A percentile compares a stretch with the other conserved stretches of the same genome.
phyloP scores from a whole-genome alignment of 495 filamentous ascomycete genomes.

The Penicillium roqueforti region DNA sequence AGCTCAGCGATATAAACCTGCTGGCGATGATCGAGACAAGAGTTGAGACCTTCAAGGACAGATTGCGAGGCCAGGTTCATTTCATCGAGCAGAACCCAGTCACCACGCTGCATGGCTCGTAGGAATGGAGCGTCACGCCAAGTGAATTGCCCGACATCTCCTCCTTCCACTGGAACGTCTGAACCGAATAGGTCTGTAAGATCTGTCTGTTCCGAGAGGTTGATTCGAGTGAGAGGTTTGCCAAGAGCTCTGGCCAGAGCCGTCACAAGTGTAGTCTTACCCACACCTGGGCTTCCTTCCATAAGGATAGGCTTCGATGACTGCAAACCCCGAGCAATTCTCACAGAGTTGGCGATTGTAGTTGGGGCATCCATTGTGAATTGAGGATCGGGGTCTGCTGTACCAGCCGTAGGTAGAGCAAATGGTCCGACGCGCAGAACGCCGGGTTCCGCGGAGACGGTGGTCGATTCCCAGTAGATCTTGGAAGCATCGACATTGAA shows the following conservation, averaged over 20 bases:
- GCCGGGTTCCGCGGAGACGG: constrained; percentile 43
- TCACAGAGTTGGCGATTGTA: constrained; percentile 81
- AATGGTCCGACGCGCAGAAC: constrained; percentile 69
- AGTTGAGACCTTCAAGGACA: constrained; percentile 94
- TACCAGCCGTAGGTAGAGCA: constrained; percentile 49
- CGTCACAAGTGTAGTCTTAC: constrained; percentile 89
- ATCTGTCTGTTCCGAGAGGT: constrained; percentile 96
- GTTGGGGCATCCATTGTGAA: constrained; percentile 87
- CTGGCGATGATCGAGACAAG: constrained; percentile 94
- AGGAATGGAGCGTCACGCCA: constrained; percentile 97
- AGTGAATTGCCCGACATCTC: constrained; percentile 76
- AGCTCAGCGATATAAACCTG: constrained; percentile 94
- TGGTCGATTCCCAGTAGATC: constrained; percentile 57
- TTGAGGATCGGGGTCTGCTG: constrained; percentile 49
- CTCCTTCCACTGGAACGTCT: constrained; percentile 90
- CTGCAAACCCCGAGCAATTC: constrained; percentile 86
- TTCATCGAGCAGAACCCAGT: constrained; percentile 96
- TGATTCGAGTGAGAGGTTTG: constrained; percentile 82
- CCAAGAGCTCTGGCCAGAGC: constrained; percentile 76
- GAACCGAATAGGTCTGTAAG: constrained; percentile 96
- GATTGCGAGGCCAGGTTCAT: constrained; percentile 99
- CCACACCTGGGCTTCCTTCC: constrained; percentile 94
- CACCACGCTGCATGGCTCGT: constrained; percentile 89
- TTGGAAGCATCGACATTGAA: constrained; percentile 56
- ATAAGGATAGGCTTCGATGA: constrained; percentile 85